A percentile compares a stretch with the other conserved stretches of the same genome.
These are phyloP conservation scores for Alnus glutinosa DNA, from an alignment of 306 rosid species.

Conservation along the genomic window DNA sequence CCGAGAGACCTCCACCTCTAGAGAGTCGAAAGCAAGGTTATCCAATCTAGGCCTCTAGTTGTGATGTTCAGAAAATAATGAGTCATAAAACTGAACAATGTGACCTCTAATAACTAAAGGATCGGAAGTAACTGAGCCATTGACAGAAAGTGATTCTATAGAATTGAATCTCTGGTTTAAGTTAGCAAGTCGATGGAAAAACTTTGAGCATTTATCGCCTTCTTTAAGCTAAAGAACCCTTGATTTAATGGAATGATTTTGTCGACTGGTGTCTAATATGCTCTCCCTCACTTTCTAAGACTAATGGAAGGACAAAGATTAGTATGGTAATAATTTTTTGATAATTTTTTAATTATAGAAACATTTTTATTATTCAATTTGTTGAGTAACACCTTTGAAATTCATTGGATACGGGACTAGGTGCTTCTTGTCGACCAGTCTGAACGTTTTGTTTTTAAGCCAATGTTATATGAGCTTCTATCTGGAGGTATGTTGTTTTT, in stretches of 20 bases:
- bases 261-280: background rate
- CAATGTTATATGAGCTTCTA: conserved; percentile 94
- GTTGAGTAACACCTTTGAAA: background rate
- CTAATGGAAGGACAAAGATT: background rate
- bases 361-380: background rate
- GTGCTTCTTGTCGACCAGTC: conserved; percentile 63
- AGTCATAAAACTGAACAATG: too few species aligned
- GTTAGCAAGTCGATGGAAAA: too few species aligned
- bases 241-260: background rate
- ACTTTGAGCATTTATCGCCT: too few species aligned
- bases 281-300: background rate
- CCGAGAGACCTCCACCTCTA: too few species aligned
- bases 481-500: conserved; percentile 67
- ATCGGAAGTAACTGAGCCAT: too few species aligned
- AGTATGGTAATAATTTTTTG: background rate
- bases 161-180: too few species aligned
- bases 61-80: too few species aligned
- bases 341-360: background rate
- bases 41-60: too few species aligned
- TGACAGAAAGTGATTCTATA: too few species aligned
- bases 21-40: too few species aligned
- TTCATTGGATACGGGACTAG: conserved; percentile 28
- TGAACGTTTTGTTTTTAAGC: conserved; percentile 68
- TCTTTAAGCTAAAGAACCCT: background rate
- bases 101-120: too few species aligned